A percentile compares a stretch with the other conserved stretches of the same genome.
Conservation (phyloP, 495 filamentous ascomycete genomes). For the Penicillium argentinense region DNA sequence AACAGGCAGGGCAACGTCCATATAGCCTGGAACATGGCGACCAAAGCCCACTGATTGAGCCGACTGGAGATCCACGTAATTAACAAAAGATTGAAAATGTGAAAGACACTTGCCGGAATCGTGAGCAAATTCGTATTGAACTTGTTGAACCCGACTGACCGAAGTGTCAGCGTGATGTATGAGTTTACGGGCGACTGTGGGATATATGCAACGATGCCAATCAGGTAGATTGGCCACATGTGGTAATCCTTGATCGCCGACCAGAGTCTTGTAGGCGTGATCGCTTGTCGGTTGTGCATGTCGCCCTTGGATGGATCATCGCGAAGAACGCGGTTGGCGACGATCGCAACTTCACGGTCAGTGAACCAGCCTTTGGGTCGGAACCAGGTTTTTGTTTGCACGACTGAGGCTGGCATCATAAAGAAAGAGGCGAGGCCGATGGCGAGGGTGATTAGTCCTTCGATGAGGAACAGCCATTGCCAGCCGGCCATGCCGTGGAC, state of each 20-base stretch:
- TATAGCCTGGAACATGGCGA: conserved; percentile 45
- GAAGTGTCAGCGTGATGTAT: conserved; percentile 64
- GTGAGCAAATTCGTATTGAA: conserved; percentile 69
- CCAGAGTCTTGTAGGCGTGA: conserved; percentile 59
- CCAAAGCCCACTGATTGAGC: conserved; percentile 49
- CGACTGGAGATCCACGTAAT: conserved; percentile 54
- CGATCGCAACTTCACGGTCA: conserved; percentile 57
- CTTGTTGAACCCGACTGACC: conserved; percentile 60
- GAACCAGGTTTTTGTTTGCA: conserved; percentile 55
- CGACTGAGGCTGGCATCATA: conserved; percentile 52
- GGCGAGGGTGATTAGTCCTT: conserved; percentile 52
- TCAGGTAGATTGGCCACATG: conserved; percentile 68
- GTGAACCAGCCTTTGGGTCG: conserved; percentile 62
- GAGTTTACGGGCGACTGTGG: conserved; percentile 49
- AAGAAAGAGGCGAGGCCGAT: conserved; percentile 54
- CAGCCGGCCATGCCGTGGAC: conserved; percentile 33
- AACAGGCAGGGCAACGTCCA: conserved; percentile 57
- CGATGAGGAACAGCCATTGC: conserved; percentile 53
- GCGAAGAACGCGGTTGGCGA: conserved; percentile 62
- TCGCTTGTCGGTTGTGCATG: conserved; percentile 62
- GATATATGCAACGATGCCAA: conserved; percentile 59
- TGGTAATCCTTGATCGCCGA: conserved; percentile 63
- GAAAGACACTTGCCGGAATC: conserved; percentile 57
- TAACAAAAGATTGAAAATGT: conserved; percentile 42
- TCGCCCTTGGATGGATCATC: conserved; percentile 63